Conservation (phyloP, 2,329 filamentous ascomycete species). For the Ascochyta clinopodiicola region DNA sequence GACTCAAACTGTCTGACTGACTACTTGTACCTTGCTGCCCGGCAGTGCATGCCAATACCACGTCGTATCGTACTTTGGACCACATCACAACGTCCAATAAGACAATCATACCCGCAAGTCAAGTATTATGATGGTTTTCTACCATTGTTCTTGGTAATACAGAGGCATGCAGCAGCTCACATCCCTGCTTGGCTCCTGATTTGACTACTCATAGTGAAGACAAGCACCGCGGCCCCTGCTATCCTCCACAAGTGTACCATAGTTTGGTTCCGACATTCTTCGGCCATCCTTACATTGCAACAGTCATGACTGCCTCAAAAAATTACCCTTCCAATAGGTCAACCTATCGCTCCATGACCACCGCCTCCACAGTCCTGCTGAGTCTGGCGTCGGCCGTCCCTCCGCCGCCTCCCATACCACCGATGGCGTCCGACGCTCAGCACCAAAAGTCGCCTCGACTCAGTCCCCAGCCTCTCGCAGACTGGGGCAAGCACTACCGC, state of each 20-base stretch:
- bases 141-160: neutral
- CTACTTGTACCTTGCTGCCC: no score
- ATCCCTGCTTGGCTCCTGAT: neutral
- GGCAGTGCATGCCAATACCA: no score
- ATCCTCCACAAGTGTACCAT: neutral
- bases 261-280: neutral
- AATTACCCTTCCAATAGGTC: neutral
- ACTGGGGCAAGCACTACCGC: neutral
- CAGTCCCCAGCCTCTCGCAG: neutral
- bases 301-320: neutral
- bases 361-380: neutral
- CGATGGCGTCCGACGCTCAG: neutral
- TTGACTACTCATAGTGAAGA: neutral
- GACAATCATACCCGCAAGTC: neutral
- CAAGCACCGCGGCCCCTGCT: neutral
- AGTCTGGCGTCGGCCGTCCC: neutral
- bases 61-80: no score
- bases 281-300: neutral
- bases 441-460: neutral
- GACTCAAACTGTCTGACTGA: no score
- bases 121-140: no score
- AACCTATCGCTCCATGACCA: neutral
- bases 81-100: neutral
- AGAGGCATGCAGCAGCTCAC: neutral
- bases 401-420: neutral